Evolutionary conservation across 2,329 filamentous ascomycete genomes (phyloP).

Genomic region (Madurella fahalii): DNA sequence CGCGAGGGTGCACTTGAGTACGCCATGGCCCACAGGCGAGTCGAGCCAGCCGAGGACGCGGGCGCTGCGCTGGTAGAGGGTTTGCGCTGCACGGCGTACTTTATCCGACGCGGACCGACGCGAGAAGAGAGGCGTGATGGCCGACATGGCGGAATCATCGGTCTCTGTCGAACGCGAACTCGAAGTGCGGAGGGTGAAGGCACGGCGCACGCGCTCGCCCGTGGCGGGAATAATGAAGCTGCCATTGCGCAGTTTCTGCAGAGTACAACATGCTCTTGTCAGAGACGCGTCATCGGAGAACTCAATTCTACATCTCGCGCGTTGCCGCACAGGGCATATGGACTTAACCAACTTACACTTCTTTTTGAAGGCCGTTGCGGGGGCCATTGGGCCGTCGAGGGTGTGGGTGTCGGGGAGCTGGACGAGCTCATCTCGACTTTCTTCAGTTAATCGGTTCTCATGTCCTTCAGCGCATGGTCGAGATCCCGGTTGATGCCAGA

Average conservation of each 20-base stretch:
- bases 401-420: conserved; percentile 35
- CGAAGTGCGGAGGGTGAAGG: conserved; percentile 65
- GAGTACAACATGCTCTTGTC: conserved; percentile 2
- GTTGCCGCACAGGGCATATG: not conserved
- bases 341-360: conserved; percentile 35
- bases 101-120: conserved; percentile 36
- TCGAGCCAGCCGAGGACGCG: conserved; percentile 56
- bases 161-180: not conserved
- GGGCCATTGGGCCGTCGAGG: conserved; percentile 38
- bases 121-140: conserved; percentile 34
- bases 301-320: no score
- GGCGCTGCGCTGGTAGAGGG: conserved; percentile 36
- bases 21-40: conserved; percentile 71
- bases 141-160: conserved; percentile 31
- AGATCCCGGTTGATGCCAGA: not conserved
- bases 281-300: not conserved
- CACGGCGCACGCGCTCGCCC: conserved; percentile 75
- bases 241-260: conserved; percentile 71
- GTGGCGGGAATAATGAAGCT: conserved; percentile 84
- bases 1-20: conserved; percentile 87
- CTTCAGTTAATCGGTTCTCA: conserved; percentile 3
- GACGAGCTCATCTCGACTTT: conserved; percentile 34
- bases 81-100: conserved; percentile 33
- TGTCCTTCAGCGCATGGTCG: not conserved
- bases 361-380: conserved; percentile 43